These are phyloP conservation scores for Drechslerella dactyloides DNA, from an alignment of 2,329 filamentous ascomycete species.

Conservation along the genomic window DNA sequence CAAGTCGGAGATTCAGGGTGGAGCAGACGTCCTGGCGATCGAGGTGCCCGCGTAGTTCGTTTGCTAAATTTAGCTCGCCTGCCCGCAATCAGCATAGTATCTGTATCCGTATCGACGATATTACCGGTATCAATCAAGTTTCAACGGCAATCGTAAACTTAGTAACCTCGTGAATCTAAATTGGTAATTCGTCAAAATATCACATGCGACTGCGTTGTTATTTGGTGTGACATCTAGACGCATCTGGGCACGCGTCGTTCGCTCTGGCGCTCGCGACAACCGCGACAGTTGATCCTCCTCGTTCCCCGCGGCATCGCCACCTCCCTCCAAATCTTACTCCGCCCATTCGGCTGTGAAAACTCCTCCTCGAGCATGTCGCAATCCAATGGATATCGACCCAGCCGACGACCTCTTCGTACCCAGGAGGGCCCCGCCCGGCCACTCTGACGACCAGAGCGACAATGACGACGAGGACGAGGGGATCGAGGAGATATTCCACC, in stretches of 20 bases:
- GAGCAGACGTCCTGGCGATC: conserved; percentile 26
- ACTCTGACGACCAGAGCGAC: neutral
- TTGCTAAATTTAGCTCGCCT: neutral
- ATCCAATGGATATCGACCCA: conserved; percentile 33
- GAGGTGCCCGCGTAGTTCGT: conserved; percentile 18
- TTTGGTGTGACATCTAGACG: conserved; percentile 15
- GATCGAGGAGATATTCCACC: conserved; percentile 46
- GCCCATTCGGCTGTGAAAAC: too few species aligned
- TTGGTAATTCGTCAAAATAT: neutral
- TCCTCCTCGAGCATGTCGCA: conserved; percentile 24
- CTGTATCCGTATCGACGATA: neutral
- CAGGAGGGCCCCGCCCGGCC: neutral
- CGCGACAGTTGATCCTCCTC: too few species aligned
- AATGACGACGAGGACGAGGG: conserved; percentile 15
- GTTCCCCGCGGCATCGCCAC: too few species aligned
- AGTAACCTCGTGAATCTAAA: neutral
- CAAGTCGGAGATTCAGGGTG: conserved; percentile 34
- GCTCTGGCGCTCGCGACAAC: too few species aligned
- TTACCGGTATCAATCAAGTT: neutral
- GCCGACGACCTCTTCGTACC: conserved; percentile 32
- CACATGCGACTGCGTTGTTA: conserved; percentile 14
- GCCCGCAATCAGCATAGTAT: too few species aligned
- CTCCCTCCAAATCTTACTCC: too few species aligned
- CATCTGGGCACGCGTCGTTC: too few species aligned
- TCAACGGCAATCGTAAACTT: too few species aligned